phyloP scores from a whole-genome alignment of 176 grass and related monocot genomes.

The Zoysia pacifica region DNA sequence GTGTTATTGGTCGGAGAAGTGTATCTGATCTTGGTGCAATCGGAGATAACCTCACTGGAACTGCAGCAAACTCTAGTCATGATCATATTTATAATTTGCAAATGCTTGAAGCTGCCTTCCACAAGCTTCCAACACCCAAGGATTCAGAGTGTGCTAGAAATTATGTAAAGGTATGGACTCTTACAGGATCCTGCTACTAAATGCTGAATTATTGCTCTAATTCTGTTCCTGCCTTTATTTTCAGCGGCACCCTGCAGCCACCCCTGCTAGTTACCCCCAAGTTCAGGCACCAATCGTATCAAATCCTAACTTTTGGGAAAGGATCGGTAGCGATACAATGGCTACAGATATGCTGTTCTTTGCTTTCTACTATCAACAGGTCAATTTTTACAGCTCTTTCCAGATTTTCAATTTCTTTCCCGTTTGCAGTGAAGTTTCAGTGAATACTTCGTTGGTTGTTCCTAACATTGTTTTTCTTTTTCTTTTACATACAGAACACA shows the following conservation, averaged over 20 bases:
- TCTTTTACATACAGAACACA: slow-evolving; percentile 58
- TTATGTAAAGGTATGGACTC: slow-evolving; percentile 69
- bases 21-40: slow-evolving; percentile 78
- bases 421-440: neutral
- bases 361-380: slow-evolving; percentile 98
- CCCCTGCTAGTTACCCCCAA: slow-evolving; percentile 81
- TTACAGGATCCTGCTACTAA: neutral
- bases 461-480: slow-evolving; percentile 8
- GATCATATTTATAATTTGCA: slow-evolving; percentile 87
- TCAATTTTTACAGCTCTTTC: slow-evolving; percentile 27
- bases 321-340: slow-evolving; percentile 73
- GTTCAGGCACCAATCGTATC: slow-evolving; percentile 78
- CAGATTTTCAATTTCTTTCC: slow-evolving; percentile 15
- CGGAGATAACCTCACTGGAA: slow-evolving; percentile 74
- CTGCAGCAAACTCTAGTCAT: slow-evolving; percentile 53
- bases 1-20: slow-evolving; percentile 96
- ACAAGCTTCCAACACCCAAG: slow-evolving; percentile 87
- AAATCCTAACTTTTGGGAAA: slow-evolving; percentile 92
- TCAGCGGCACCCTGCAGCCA: slow-evolving; percentile 81
- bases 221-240: slow-evolving; percentile 36
- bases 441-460: slow-evolving; percentile 14
- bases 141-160: slow-evolving; percentile 83
- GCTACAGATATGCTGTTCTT: slow-evolving; percentile 94
- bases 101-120: slow-evolving; percentile 91
- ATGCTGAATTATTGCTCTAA: slow-evolving; percentile 11